Evolutionary conservation across 345 rosid genomes (phyloP).

Genomic region (Mallotus nudiflorus): DNA sequence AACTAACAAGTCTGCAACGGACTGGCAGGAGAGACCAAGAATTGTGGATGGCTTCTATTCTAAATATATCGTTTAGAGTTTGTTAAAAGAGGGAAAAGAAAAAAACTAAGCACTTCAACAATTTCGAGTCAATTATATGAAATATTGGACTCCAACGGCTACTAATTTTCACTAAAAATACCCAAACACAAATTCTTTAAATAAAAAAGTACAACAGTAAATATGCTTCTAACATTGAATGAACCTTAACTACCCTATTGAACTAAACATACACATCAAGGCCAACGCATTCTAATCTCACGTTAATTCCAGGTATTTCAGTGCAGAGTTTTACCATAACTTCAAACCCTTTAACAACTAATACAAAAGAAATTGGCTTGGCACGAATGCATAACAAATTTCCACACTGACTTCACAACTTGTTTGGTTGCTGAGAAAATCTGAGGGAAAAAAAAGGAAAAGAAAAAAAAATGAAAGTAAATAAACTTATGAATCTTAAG

Average conservation of each 20-base stretch:
- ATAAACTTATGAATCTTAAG: not conserved
- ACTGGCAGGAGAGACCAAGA: not conserved
- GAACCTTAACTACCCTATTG: not conserved
- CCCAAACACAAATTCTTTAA: too few relatives aligned
- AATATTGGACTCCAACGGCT: too few relatives aligned
- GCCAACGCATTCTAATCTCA: too few relatives aligned
- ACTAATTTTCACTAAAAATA: too few relatives aligned
- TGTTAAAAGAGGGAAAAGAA: too few relatives aligned
- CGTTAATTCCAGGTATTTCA: too few relatives aligned
- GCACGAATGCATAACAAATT: not conserved
- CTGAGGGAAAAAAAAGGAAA: not conserved
- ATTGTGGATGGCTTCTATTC: not conserved
- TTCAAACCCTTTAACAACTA: not conserved
- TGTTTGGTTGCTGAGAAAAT: not conserved
- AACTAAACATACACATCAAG: not conserved
- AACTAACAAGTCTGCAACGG: not conserved
- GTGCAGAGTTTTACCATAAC: too few relatives aligned
- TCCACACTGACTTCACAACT: not conserved
- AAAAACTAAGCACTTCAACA: too few relatives aligned
- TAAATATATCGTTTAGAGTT: not conserved
- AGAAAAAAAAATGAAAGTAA: not conserved
- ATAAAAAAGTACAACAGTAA: too few relatives aligned
- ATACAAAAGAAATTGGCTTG: not conserved
- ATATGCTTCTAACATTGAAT: too few relatives aligned
- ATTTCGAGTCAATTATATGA: not conserved